Evolutionary conservation across 495 filamentous ascomycete genomes (phyloP), one percentile per base, ranked within the genome.

Genomic region (Neurospora sp.): DNA sequence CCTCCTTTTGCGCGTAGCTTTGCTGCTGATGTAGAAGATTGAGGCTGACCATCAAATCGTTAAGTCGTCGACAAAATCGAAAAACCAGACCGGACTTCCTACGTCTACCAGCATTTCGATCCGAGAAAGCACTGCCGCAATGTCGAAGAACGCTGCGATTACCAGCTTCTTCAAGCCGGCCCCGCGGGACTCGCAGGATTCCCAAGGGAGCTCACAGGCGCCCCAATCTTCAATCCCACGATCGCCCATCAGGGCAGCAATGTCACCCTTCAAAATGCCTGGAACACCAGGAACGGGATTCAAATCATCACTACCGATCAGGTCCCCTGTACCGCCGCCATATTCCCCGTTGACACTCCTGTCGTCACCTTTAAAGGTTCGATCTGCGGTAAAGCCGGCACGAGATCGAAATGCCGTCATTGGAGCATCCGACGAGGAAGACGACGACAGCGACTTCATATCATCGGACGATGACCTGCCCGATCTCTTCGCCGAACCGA

Each of bases 341-440:
- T 70, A 62, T 10, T 73, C 77, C 2, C 70, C 71, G 10, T 71
- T 73, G 62, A 40, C 72, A 69, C 66, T 71, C 38, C 76, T 80
- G n/a, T 79, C 74, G 2, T 80, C 83, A 39, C 78, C 82, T 0
- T 73, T 77, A 37, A 76, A 76, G 62, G 72, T 77, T 20, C 71
- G 31, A 18, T 66, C 79, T 3, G 72, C 78, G 10, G 76, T 75
- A 31, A 76, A 77, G 40, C 71, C 44, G 8, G 31, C 39, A 35
- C 73, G 79, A 12, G 76, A 77, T 69, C 79, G 78, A 46, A 78
- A 84, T 69, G 77, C 79, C 23, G 87, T 92, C 39, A 90, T 93
- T 70, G 86, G 84, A 54, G 86, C 83, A 72, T 94, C 92, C 0
- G 92, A 94, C 76, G 90, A 90, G 71, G 92, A 93, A 37, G 75